Evolutionary conservation across 2,329 filamentous ascomycete genomes (phyloP).

Genomic region (Aureobasidium sp.): DNA sequence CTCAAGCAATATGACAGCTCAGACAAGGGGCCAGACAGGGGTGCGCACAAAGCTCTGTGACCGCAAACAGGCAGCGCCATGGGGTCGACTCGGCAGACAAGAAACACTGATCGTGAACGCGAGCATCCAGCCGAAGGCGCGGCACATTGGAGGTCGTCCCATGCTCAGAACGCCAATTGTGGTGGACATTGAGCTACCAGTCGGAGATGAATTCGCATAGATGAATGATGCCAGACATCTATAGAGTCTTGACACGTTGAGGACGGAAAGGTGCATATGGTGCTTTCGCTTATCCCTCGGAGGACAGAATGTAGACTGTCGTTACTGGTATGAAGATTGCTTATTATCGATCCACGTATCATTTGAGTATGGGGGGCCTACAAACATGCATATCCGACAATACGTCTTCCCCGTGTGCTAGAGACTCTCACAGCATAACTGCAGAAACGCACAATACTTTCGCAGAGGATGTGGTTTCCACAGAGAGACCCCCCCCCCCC

Average conservation of each 20-base stretch:
- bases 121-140: constrained; percentile 55
- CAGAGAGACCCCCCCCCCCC: too few species aligned
- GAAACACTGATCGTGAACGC: constrained; percentile 79
- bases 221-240: background rate
- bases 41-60: background rate
- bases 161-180: constrained; percentile 52
- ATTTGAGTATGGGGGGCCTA: background rate
- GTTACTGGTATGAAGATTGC: background rate
- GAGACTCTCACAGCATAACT: too few species aligned
- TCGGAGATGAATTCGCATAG: background rate
- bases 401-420: background rate
- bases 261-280: too few species aligned
- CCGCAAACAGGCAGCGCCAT: background rate
- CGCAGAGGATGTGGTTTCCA: too few species aligned
- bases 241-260: background rate
- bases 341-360: background rate
- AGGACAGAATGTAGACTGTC: background rate
- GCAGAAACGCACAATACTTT: too few species aligned
- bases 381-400: background rate
- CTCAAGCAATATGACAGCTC: background rate
- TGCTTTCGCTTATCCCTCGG: background rate
- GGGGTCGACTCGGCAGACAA: background rate
- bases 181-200: constrained; percentile 62
- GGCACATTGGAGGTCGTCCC: constrained; percentile 55
- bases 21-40: background rate